Evolutionary conservation across 371 early-diverging fungal genomes (phyloP).

Genomic region (Syncephalis plumigaleata): DNA sequence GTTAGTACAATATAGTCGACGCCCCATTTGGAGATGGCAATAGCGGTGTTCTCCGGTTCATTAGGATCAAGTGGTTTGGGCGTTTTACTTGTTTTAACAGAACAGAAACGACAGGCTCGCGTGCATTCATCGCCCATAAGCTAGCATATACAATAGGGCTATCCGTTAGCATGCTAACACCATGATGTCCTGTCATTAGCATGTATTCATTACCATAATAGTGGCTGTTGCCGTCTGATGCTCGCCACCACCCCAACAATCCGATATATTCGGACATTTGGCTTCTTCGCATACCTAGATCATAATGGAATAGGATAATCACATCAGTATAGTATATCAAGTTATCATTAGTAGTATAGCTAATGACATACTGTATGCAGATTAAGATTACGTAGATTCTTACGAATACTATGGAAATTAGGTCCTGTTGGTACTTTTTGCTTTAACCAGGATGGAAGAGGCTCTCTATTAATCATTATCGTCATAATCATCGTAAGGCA

Average conservation of each 20-base stretch:
- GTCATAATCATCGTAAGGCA: too few relatives aligned
- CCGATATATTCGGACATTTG: constrained; percentile 93
- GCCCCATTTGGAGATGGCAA: constrained; percentile 91
- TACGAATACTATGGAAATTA: constrained; percentile 66
- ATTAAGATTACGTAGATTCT: constrained; percentile 78
- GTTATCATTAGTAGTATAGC: too few relatives aligned
- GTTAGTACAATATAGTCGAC: constrained; percentile 94
- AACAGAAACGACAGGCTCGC: constrained; percentile 96
- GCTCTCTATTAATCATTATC: constrained; percentile 15
- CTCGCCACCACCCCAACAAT: constrained; percentile 97
- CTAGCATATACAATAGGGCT: too few relatives aligned
- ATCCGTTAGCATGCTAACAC: not conserved
- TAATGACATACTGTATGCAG: constrained; percentile 53
- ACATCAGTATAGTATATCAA: too few relatives aligned
- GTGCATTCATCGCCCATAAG: constrained; percentile 98
- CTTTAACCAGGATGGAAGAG: constrained; percentile 88
- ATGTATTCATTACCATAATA: constrained; percentile 84
- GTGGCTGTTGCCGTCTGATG: constrained; percentile 94
- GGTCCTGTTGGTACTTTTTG: constrained; percentile 79
- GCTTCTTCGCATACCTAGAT: constrained; percentile 87
- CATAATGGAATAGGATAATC: too few relatives aligned
- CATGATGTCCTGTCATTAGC: too few relatives aligned
- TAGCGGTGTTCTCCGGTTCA: constrained; percentile 91
- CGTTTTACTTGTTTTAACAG: constrained; percentile 84
- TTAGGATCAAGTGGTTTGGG: constrained; percentile 80